Evolutionary conservation across 1,284 basidiomycete species (phyloP).

Genomic region (Phylloboletellus chloephorus): DNA sequence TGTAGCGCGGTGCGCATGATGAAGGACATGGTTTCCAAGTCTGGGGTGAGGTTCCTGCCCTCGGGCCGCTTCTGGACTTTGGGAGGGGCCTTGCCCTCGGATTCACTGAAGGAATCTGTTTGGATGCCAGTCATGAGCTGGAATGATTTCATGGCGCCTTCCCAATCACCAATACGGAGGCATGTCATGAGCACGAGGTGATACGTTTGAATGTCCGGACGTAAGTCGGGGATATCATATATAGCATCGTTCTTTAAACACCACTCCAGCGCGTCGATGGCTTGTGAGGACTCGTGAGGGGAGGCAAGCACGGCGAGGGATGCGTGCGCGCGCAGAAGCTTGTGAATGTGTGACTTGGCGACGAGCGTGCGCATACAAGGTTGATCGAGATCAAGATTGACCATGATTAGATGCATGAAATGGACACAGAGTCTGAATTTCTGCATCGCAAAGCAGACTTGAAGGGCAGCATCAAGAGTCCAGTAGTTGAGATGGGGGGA

Average conservation of each 20-base stretch:
- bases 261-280: constrained; percentile 57
- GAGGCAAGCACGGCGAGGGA: constrained; percentile 36
- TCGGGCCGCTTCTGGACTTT: constrained; percentile 36
- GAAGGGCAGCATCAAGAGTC: constrained; percentile 50
- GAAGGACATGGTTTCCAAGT: constrained; percentile 45
- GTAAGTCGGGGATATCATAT: constrained; percentile 38
- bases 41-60: constrained; percentile 42
- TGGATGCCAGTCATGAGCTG: constrained; percentile 64
- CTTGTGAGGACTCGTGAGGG: constrained; percentile 33
- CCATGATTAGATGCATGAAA: constrained; percentile 54
- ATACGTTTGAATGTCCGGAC: constrained; percentile 48
- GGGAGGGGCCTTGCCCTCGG: constrained; percentile 31
- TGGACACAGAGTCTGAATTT: constrained; percentile 46
- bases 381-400: constrained; percentile 29
- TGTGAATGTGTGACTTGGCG: constrained; percentile 51
- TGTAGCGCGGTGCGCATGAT: constrained; percentile 51
- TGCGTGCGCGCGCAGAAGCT: constrained; percentile 49
- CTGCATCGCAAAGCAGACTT: constrained; percentile 46
- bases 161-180: constrained; percentile 59
- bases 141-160: constrained; percentile 47
- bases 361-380: constrained; percentile 38
- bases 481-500: constrained; percentile 39
- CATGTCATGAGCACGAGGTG: constrained; percentile 54
- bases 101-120: constrained; percentile 47
- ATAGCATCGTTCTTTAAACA: constrained; percentile 48